Evolutionary conservation across 2,329 filamentous ascomycete species (phyloP).

Genomic region (Trichoderma endophyticum): DNA sequence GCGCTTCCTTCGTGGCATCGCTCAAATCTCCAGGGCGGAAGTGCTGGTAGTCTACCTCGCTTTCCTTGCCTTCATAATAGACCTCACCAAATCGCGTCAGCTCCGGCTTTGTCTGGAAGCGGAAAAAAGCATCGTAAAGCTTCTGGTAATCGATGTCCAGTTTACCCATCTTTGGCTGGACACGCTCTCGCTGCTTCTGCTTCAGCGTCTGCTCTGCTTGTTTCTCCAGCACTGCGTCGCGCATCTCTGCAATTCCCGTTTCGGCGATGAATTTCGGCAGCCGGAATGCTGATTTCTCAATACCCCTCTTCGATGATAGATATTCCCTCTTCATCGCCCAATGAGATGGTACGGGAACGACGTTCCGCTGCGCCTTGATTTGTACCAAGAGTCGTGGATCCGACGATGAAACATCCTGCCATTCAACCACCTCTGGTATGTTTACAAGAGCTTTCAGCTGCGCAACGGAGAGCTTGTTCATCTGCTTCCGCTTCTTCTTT

Average conservation of each 20-base stretch:
- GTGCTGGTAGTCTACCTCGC: slow-evolving; percentile 89
- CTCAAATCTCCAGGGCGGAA: slow-evolving; percentile 86
- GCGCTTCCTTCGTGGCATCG: slow-evolving; percentile 83
- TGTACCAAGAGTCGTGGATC: slow-evolving; percentile 88
- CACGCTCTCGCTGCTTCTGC: slow-evolving; percentile 91
- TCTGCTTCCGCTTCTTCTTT: slow-evolving; percentile 90
- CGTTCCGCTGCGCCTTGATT: slow-evolving; percentile 92
- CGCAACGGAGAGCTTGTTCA: slow-evolving; percentile 89
- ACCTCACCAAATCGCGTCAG: slow-evolving; percentile 94
- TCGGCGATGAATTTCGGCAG: slow-evolving; percentile 96
- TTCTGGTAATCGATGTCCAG: slow-evolving; percentile 98
- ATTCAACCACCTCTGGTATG: slow-evolving; percentile 93
- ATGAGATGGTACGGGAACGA: slow-evolving; percentile 88
- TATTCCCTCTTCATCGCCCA: slow-evolving; percentile 98
- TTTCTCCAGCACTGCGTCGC: slow-evolving; percentile 92
- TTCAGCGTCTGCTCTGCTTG: slow-evolving; percentile 89
- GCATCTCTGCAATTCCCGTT: slow-evolving; percentile 97
- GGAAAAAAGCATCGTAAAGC: slow-evolving; percentile 97
- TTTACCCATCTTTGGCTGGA: slow-evolving; percentile 93
- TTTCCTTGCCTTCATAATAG: slow-evolving; percentile 99
- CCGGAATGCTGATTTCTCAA: slow-evolving; percentile 91
- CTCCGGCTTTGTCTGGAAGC: slow-evolving; percentile 93
- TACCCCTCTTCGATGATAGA: slow-evolving; percentile 90
- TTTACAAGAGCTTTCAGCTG: slow-evolving; percentile 89
- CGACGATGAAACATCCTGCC: slow-evolving; percentile 90